Evolutionary conservation across 176 grass and related monocot genomes (phyloP), one percentile per base, ranked within the genome.

Genomic region (Ensete ventricosum): DNA sequence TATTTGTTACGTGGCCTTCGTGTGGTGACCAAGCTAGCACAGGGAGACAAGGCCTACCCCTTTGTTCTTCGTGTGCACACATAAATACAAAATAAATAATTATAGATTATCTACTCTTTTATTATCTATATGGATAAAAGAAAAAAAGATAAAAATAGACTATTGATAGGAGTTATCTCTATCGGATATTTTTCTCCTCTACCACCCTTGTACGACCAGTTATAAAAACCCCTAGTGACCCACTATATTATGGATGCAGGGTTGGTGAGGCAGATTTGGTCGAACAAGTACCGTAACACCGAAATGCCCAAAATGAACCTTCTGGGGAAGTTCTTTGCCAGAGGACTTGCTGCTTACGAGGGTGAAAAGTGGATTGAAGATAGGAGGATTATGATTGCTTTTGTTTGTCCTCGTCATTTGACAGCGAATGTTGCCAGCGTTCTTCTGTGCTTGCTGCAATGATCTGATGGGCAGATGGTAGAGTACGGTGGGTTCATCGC

Each of bases 231-330:
- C 29, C 72, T 78, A 48, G 26, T 90, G 50, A 72, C 3, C 3
- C 14, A 22, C 90, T 27, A 78, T 22, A 25, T 25, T 25, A 25
- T 25, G 1, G 85, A 90, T 26, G 85, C 83, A 22, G 62, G 62
- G 29, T 54, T 84, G 73, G 83, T 60, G 17, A 74, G 76, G 21
- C 71, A 90, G 34, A 60, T 90, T 3, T 53, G 84, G 1, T 76
- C 66, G 0, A 87, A 79, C n/a, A 89, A 90, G 70, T 85, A 64
- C 52, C 83, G 77, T 1, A n/a, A 87, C 12, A 87, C 84, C 9
- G 52, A 49, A 52, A 90, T 78, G 14, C 27, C 81, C 13, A 49
- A 49, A 6, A 8, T 60, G n/a, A 43, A 14, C 65, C 78, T 51
- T 2, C 14, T 74, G 1, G 2, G 0, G 0, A 76, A 10, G 63